Conservation (phyloP, 139 green algal species). For the Chlorella ohadii region DNA sequence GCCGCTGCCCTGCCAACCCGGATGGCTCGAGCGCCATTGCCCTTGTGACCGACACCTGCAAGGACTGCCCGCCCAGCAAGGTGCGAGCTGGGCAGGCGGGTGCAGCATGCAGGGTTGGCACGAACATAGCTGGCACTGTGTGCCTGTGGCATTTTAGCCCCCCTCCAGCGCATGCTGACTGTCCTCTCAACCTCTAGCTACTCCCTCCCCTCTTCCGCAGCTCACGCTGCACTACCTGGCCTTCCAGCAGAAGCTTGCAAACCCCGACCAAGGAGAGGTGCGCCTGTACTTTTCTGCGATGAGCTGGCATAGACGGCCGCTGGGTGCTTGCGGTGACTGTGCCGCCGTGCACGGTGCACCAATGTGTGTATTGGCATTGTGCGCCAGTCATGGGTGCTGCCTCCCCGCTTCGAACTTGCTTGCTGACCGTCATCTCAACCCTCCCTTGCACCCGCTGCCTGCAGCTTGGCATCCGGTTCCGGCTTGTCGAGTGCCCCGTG, state of each 20-base stretch:
- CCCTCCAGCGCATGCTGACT: no score
- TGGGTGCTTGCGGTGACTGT: no score
- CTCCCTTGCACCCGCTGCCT: background rate
- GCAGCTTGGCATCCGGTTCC: background rate
- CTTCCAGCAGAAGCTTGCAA: constrained; percentile 31
- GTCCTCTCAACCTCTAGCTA: background rate
- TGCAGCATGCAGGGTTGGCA: no score
- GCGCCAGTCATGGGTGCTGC: no score
- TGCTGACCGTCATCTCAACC: background rate
- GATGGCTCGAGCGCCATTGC: background rate
- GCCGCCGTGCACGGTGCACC: no score
- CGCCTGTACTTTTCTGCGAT: no score
- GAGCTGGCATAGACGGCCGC: background rate
- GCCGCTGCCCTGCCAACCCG: background rate
- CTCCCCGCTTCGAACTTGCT: background rate
- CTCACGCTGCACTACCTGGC: constrained; percentile 36
- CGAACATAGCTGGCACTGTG: no score
- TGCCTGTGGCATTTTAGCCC: no score
- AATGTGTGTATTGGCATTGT: background rate
- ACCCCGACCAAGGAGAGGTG: constrained; percentile 8
- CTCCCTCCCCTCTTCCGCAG: background rate
- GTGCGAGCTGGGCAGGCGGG: background rate
- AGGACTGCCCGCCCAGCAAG: constrained; percentile 14
- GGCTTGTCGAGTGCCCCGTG: constrained; percentile 34
- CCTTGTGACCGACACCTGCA: constrained; percentile 28